Conservation (phyloP, 2,329 filamentous ascomycete genomes). For the Cercospora berteroae region DNA sequence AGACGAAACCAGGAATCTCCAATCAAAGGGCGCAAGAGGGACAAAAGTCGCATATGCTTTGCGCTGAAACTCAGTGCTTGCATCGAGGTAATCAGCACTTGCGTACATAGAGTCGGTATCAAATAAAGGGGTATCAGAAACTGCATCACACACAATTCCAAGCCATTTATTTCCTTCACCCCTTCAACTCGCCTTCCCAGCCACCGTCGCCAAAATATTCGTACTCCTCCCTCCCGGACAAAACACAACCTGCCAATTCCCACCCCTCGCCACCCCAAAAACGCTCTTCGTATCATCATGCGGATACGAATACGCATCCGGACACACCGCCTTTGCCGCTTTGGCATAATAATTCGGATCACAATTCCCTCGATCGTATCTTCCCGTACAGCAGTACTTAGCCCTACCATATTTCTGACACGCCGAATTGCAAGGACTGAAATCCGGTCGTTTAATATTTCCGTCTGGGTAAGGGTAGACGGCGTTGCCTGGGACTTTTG, state of each 20-base stretch:
- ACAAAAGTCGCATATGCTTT: too few species aligned
- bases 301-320: conserved; percentile 79
- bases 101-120: too few species aligned
- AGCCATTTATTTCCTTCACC: background rate
- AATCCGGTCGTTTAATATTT: conserved; percentile 65
- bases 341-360: conserved; percentile 66
- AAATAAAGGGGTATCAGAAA: background rate
- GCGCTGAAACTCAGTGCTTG: too few species aligned
- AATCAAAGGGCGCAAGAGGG: too few species aligned
- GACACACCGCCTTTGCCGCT: conserved; percentile 71
- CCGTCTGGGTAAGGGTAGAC: conserved; percentile 80
- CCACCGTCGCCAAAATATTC: conserved; percentile 43
- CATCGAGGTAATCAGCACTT: too few species aligned
- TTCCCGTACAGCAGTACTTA: conserved; percentile 72
- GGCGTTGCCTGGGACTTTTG: conserved; percentile 68
- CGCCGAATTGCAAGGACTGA: conserved; percentile 75
- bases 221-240: conserved; percentile 62
- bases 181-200: background rate
- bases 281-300: conserved; percentile 58
- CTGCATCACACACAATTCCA: background rate
- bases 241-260: conserved; percentile 75
- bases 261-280: conserved; percentile 61
- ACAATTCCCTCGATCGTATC: conserved; percentile 64
- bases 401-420: conserved; percentile 67
- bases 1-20: too few species aligned